Percentiles rank a stretch among this genome's conserved stretches.
Evolutionary conservation across 2,329 filamentous ascomycete species (phyloP).

Genomic region (Chaetomium strumarium): DNA sequence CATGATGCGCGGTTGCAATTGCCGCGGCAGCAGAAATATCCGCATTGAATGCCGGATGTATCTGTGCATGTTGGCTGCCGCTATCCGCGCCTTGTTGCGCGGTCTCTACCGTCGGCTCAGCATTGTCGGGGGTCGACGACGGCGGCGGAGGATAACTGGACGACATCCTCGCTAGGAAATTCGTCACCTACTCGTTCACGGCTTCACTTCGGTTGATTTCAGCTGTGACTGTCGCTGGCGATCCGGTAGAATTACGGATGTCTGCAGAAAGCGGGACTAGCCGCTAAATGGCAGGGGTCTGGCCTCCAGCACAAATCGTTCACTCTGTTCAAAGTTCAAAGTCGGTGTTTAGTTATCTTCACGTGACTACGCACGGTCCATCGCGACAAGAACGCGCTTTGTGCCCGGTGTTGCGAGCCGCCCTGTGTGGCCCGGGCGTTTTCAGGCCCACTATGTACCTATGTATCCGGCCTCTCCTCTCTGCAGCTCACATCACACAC

Average conservation of each 20-base stretch:
- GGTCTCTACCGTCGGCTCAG: background rate
- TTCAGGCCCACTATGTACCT: no score
- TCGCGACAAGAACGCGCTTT: no score
- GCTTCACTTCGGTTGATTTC: slow-evolving; percentile 20
- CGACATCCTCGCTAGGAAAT: slow-evolving; percentile 13
- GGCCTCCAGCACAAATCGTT: no score
- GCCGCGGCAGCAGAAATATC: slow-evolving; percentile 18
- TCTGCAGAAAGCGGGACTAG: background rate
- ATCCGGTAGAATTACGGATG: slow-evolving; percentile 23
- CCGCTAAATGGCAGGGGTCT: background rate
- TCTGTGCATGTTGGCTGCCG: slow-evolving; percentile 3
- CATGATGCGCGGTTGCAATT: slow-evolving; percentile 21
- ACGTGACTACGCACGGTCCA: no score
- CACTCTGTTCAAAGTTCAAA: no score
- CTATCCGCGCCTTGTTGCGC: slow-evolving; percentile 3
- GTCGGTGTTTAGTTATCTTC: no score
- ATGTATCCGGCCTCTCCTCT: no score
- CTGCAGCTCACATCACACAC: no score
- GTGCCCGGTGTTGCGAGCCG: no score
- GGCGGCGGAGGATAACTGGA: slow-evolving; percentile 19
- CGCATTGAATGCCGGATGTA: slow-evolving; percentile 9
- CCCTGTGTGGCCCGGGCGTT: no score
- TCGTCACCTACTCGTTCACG: slow-evolving; percentile 12
- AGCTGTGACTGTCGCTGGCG: slow-evolving; percentile 14
- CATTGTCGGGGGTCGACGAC: slow-evolving; percentile 7